Evolutionary conservation across 2,329 filamentous ascomycete genomes (phyloP), one percentile per base, ranked within the genome.

Genomic region (Alternaria sp.): DNA sequence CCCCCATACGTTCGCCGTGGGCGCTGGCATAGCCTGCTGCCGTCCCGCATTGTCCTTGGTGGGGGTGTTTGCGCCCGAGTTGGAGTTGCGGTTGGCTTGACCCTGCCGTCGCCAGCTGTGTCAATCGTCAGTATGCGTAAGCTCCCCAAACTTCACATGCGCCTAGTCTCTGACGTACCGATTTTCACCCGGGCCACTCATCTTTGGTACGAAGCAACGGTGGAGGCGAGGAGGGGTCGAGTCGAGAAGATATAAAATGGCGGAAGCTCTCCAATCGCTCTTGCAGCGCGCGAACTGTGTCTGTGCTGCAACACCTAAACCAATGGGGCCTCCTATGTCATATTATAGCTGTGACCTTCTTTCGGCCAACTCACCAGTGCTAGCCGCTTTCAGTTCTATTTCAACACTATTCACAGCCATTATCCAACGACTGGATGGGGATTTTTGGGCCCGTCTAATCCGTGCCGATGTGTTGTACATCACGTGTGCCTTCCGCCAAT

Each of bases 171-270:
- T 20, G 8, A 58, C 67, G 49, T 74, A 78, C 77, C 76, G 74
- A 58, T 77, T 79, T 67, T 78, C 76, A 54, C 71, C 75, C 69
- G 71, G 73, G 69, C 74, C 77, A 68, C 77, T 79, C 77, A 79
- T 79, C 61, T 60, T 77, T 60, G 61, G 54, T 65, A 54, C 61
- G 59, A 54, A 63, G 66, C 67, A 67, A 65, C 61, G 67, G 70
- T 68, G 66, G 66, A 67, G 65, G 65, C 58, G 60, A 68, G 67
- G 67, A 62, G 61, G 68, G 69, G 69, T 70, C 64, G 68, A 59
- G 60, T 70, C 68, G 65, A 66, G 32, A 67, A 67, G 68, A 68
- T 69, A 70, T 75, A 74, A 69, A 74, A 70, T 69, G 64, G 63
- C 67, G 64, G 59, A 60, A 66, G 66, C 63, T 68, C 61, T 65